These are phyloP conservation scores for Fraxinus anomala DNA, from an alignment of 257 asterid genomes.

Conservation along the genomic window DNA sequence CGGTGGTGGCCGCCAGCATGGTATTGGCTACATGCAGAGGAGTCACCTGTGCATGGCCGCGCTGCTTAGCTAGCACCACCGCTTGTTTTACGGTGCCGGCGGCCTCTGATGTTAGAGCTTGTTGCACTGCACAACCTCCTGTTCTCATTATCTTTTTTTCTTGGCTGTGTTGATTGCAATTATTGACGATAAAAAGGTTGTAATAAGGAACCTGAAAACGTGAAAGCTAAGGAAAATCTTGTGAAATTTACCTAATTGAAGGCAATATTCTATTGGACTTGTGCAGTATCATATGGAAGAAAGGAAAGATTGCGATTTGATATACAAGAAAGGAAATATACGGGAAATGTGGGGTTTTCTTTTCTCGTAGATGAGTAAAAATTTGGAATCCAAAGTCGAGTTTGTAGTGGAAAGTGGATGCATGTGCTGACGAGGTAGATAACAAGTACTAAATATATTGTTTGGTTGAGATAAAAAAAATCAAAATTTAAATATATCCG, in stretches of 20 bases:
- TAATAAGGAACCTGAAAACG: slow-evolving; percentile 19
- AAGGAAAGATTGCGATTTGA: slow-evolving; percentile 6
- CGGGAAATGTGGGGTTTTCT: slow-evolving; percentile 35
- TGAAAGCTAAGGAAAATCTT: neutral
- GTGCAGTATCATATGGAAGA: neutral
- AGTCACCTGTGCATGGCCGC: slow-evolving; percentile 93
- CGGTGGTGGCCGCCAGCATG: slow-evolving; percentile 63
- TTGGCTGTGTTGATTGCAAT: neutral
- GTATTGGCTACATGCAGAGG: slow-evolving; percentile 89
- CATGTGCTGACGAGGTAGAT: slow-evolving; percentile 70
- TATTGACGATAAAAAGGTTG: slow-evolving; percentile 1
- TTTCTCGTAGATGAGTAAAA: slow-evolving; percentile 64
- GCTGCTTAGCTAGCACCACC: slow-evolving; percentile 61
- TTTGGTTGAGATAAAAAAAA: no score
- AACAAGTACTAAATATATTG: slow-evolving; percentile 5
- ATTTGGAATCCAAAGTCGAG: slow-evolving; percentile 47
- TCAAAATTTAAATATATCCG: no score
- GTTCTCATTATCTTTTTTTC: slow-evolving; percentile 53
- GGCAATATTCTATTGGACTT: slow-evolving; percentile 1
- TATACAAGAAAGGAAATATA: slow-evolving; percentile 29
- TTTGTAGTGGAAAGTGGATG: slow-evolving; percentile 67
- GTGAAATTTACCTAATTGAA: no score
- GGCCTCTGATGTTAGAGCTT: slow-evolving; percentile 59
- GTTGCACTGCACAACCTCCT: slow-evolving; percentile 71
- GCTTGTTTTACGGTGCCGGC: slow-evolving; percentile 66